Conservation (phyloP, 495 filamentous ascomycete species). For the Penicillium arizonense region DNA sequence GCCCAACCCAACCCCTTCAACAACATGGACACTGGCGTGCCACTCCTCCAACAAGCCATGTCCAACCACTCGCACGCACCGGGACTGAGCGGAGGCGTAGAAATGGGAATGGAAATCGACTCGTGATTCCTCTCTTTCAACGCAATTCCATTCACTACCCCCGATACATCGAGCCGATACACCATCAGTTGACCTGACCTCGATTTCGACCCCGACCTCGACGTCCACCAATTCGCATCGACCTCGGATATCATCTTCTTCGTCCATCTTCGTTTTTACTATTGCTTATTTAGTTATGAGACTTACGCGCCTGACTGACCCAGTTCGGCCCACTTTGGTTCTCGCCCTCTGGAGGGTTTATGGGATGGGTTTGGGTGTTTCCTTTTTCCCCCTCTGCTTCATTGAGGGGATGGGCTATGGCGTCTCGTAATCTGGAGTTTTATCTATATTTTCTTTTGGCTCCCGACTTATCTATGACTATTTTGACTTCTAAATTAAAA, state of each 20-base stretch:
- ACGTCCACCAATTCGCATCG: constrained; percentile 6
- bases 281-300: constrained; percentile 18
- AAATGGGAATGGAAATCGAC: constrained; percentile 39
- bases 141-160: not conserved
- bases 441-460: no score
- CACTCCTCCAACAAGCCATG: constrained; percentile 36
- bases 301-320: constrained; percentile 20
- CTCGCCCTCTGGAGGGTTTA: constrained; percentile 13
- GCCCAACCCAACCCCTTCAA: constrained; percentile 19
- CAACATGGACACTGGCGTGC: constrained; percentile 23
- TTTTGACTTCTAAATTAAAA: no score
- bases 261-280: constrained; percentile 3
- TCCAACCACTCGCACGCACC: constrained; percentile 23
- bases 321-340: constrained; percentile 14
- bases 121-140: constrained; percentile 14
- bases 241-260: constrained; percentile 7
- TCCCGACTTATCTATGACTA: no score
- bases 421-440: no score
- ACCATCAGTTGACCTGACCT: not conserved
- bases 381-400: not conserved
- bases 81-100: constrained; percentile 28
- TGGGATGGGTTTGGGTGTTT: constrained; percentile 10
- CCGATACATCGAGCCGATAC: not conserved
- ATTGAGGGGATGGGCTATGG: no score
- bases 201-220: constrained; percentile 1